Evolutionary conservation across 139 green algal species (phyloP), one percentile per base, ranked within the genome.

Genomic region (Chlorella sp.): DNA sequence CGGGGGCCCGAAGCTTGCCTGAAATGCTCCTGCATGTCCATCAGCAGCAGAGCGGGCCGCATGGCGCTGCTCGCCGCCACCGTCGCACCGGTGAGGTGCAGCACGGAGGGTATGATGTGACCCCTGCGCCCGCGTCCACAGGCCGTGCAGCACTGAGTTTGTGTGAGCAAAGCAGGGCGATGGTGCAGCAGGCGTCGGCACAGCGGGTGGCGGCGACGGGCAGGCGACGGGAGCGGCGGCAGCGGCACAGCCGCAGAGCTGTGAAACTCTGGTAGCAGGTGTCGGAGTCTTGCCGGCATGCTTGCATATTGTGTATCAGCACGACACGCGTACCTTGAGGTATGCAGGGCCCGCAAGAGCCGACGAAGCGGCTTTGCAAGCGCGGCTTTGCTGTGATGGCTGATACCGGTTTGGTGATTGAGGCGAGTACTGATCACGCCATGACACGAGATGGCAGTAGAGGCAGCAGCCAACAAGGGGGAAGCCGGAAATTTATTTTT

Each of bases 1-100:
- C n/a, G n/a, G n/a, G n/a, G n/a, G n/a, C n/a, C 48, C 48, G 48
- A 57, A 16, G 48, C 48, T 57, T 57, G 48, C 48, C 48, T 57
- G 48, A 57, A 57, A 34, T 89, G 85, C 71, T 84, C 86, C 61
- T 90, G 86, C 86, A 90, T 90, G 86, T 90, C 86, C 37, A 90
- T 90, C 26, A 90, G 9, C 60, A 90, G 28, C 86, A 90, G 28
- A 1, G 79, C 77, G 11, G 80, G 40, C 28, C 66, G 39, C 84
- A 88, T 81, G 53, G 34, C 60, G 57, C 16, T 37, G 57, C 22
- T 24, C 11, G 79, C 42, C 19, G 36, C 36, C 16, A 36, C 28
- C 3, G 61, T 3, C 22, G 34, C 14, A 7, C 61, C 83, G 1
- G 42, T 36, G 39, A 68, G 79, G 28, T 36, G 42, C 1, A 85